Base-by-base conservation (phyloP, 73 alveolate genomes). In the Effrenium voratum region DNA sequence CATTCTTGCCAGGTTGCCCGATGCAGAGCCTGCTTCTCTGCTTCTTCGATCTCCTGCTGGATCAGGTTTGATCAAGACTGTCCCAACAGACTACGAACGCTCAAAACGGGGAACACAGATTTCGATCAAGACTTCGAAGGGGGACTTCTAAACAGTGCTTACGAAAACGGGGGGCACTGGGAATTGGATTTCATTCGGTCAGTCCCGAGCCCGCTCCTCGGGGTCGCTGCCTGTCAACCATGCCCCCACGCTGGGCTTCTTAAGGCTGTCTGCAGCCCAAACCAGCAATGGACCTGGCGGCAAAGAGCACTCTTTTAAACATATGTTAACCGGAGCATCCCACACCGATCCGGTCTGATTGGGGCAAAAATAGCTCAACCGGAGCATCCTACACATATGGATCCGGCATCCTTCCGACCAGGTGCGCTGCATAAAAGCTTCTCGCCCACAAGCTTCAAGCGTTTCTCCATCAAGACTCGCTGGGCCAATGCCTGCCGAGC, bases 211-310 rank as follows among this genome's bases (percentile, higher is more conserved):
- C 40, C 34, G 8, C 6, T n/a, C 97, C 97, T 90, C 97, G 22
- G 83, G 83, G 44, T 90, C 97, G 52, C 55, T 66, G 32, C 97
- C 97, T 5, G 83, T 70, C 26, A 90, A 66, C 97, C 97, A 90
- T 10, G 97, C 97, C 43, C 97, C 97, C 38, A 90, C 83, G 76
- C 97, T 90, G 97, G 97, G 80, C 88, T 90, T 90, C 87, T 90
- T 90, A 75, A 90, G n/a, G 60, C 97, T 90, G 76, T 90, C 97
- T 1, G 97, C 97, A 0, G 76, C 66, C 47, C 44, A 70, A 57
- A 90, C 26, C 97, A 90, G 43, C 88, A 90, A 55, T 0, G 97
- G 97, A 50, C 97, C 97, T 90, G 59, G 47, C 40, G 52, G 22
- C 44, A 28, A 0, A 43, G 44, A 44, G 32, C 83, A 72, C 38